Conservation (phyloP, 1,284 basidiomycete genomes). For the Naganishia cerealis region DNA sequence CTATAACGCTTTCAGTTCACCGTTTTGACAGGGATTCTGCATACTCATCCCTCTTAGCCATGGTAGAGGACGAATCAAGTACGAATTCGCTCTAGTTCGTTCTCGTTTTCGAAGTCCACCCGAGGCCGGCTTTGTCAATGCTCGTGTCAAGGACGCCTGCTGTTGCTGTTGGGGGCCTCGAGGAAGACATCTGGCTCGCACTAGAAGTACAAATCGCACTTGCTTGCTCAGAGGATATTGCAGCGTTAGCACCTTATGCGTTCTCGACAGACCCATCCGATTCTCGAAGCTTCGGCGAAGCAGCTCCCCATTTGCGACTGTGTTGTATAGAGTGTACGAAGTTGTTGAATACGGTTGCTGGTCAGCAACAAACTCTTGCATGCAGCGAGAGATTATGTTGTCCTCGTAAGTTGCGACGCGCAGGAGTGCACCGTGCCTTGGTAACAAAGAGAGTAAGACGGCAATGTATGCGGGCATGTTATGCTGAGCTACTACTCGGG, state of each 20-base stretch:
- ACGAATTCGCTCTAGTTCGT: neutral
- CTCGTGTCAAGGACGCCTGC: neutral
- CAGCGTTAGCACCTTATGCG: too few species aligned
- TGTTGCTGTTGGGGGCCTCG: neutral
- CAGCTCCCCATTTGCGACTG: slow-evolving; percentile 5
- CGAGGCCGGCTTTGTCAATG: neutral
- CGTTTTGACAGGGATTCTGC: neutral
- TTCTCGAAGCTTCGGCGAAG: slow-evolving; percentile 3
- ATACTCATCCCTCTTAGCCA: slow-evolving; percentile 15
- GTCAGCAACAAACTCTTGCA: slow-evolving; percentile 1
- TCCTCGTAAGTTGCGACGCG: neutral
- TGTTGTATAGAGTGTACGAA: slow-evolving; percentile 5
- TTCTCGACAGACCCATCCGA: neutral
- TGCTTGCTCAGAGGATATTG: neutral
- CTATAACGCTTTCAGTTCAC: slow-evolving; percentile 13
- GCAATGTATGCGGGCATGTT: neutral
- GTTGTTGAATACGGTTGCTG: slow-evolving; percentile 8
- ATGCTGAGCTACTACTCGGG: neutral
- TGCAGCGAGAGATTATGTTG: neutral
- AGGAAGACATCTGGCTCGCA: neutral
- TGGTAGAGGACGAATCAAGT: slow-evolving; percentile 3
- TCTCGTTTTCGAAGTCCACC: slow-evolving; percentile 8
- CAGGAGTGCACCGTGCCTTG: neutral
- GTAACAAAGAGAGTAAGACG: neutral
- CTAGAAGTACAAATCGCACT: neutral